Percentiles rank a stretch among this genome's conserved stretches.
phyloP scores from a whole-genome alignment of 2,329 filamentous ascomycete species.

The Aspergillus sp. region DNA sequence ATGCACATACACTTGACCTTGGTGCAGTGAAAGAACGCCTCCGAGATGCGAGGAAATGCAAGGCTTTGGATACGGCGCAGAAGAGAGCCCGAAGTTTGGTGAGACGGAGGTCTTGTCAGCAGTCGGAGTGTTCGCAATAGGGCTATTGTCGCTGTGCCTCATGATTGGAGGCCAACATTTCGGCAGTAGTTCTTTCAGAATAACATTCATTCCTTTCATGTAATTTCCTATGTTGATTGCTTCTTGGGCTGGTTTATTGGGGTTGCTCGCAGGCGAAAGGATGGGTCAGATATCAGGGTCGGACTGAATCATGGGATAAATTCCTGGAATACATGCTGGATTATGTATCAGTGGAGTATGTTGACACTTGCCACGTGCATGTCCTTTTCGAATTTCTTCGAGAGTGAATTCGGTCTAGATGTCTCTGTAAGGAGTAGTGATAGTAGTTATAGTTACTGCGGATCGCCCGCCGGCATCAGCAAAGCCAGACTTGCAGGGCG shows the following conservation, averaged over 20 bases:
- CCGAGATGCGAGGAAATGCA: slow-evolving; percentile 30
- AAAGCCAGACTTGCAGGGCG: slow-evolving; percentile 4
- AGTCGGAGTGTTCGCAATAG: slow-evolving; percentile 9
- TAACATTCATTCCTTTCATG: neutral
- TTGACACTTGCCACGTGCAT: neutral
- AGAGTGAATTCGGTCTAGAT: no score
- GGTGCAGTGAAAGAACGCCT: slow-evolving; percentile 30
- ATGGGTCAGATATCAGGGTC: slow-evolving; percentile 2
- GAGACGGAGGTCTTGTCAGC: slow-evolving; percentile 23
- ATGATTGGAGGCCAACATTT: neutral
- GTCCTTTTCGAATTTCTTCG: neutral
- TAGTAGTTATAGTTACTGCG: no score
- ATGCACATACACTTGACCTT: slow-evolving; percentile 27
- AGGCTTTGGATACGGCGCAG: slow-evolving; percentile 38
- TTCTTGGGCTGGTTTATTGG: slow-evolving; percentile 15
- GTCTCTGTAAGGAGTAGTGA: no score
- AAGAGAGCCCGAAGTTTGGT: slow-evolving; percentile 35
- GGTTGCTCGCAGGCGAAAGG: slow-evolving; percentile 13
- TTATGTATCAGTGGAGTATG: slow-evolving; percentile 20
- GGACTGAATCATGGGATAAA: slow-evolving; percentile 8
- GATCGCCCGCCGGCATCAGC: neutral
- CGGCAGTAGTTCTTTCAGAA: neutral
- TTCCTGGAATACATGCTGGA: slow-evolving; percentile 6
- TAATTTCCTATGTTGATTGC: slow-evolving; percentile 8
- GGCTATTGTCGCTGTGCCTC: slow-evolving; percentile 4